phyloP scores from a whole-genome alignment of 2,329 filamentous ascomycete genomes.

The Pochonia chlamydosporia region DNA sequence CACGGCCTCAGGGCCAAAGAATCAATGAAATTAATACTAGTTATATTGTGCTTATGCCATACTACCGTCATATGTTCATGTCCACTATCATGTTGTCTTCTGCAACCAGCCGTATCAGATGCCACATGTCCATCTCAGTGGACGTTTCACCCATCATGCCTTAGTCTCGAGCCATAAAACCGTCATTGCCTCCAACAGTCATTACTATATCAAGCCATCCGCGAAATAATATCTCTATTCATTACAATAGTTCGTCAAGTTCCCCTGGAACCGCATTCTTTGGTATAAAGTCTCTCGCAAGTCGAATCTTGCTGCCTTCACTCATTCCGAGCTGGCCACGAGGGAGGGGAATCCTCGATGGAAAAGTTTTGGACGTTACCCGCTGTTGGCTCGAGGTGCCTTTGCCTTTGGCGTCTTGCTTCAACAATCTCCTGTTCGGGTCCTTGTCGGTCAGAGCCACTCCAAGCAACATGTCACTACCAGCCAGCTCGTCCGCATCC shows the following conservation, averaged over 20 bases:
- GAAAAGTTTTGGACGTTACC: not conserved
- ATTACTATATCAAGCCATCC: not conserved
- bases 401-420: not conserved
- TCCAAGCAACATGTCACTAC: not conserved
- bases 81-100: not conserved
- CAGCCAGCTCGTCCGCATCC: conserved; percentile 26
- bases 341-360: not conserved
- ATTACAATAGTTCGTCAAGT: conserved; percentile 6
- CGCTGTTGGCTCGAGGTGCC: not conserved
- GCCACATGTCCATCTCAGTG: not conserved
- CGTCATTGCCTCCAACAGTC: not conserved
- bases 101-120: not conserved
- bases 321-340: not conserved
- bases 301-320: not conserved
- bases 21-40: not conserved
- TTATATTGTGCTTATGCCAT: not conserved
- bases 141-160: not conserved
- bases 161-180: not conserved
- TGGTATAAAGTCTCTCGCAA: conserved; percentile 1
- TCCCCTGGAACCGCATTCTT: conserved; percentile 1
- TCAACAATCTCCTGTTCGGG: conserved; percentile 17
- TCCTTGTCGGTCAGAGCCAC: conserved; percentile 18
- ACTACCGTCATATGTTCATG: not conserved
- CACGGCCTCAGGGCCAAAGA: not conserved
- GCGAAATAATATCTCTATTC: not conserved